phyloP scores from a whole-genome alignment of 768 basidiomycete genomes.

The Leccinellum albellum region DNA sequence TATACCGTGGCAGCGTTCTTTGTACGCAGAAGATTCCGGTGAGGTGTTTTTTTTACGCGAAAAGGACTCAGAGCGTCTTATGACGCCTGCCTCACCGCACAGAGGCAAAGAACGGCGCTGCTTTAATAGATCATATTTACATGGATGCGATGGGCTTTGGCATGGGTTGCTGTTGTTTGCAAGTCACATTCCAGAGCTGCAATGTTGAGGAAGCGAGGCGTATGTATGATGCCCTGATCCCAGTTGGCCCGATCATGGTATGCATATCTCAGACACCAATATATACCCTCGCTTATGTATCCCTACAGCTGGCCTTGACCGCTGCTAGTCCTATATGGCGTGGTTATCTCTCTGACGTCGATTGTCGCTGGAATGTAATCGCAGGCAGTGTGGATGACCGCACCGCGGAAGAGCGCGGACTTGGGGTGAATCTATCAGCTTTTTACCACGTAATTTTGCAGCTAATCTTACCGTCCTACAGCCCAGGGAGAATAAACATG shows the following conservation, averaged over 20 bases:
- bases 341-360: constrained; percentile 93
- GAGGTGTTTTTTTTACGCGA: constrained; percentile 20
- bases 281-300: constrained; percentile 1
- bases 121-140: constrained; percentile 88
- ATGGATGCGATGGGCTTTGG: constrained; percentile 99
- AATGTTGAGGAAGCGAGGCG: constrained; percentile 88
- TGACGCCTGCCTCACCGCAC: neutral
- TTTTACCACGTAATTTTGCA: constrained; percentile 2
- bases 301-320: constrained; percentile 79
- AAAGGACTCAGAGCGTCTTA: constrained; percentile 9
- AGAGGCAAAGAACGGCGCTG: constrained; percentile 91
- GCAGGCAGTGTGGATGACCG: constrained; percentile 98
- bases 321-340: constrained; percentile 95
- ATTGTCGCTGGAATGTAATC: constrained; percentile 98
- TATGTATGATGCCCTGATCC: constrained; percentile 95
- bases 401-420: constrained; percentile 89
- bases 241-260: constrained; percentile 93
- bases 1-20: constrained; percentile 82
- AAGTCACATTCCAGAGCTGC: constrained; percentile 96
- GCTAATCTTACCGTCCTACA: constrained; percentile 29
- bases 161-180: constrained; percentile 98
- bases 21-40: constrained; percentile 86
- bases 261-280: constrained; percentile 15
- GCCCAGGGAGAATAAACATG: constrained; percentile 73
- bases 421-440: constrained; percentile 49